Evolutionary conservation across 257 asterid genomes (phyloP).

Genomic region (Linderniella brevidens): DNA sequence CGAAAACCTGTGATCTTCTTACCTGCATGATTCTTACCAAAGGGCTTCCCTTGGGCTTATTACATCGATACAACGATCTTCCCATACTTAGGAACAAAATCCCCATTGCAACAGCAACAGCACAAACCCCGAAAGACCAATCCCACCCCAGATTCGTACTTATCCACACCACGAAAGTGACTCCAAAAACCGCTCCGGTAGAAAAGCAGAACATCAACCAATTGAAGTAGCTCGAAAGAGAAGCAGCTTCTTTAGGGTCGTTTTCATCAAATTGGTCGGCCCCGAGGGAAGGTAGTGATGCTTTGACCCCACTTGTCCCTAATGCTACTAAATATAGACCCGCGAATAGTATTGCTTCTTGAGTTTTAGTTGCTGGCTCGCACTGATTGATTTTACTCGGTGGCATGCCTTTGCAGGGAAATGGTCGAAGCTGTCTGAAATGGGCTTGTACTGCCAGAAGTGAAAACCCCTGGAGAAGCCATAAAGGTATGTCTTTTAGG

Average conservation of each 20-base stretch:
- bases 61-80: slow-evolving; percentile 26
- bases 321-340: slow-evolving; percentile 58
- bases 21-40: slow-evolving; percentile 40
- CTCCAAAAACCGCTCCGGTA: slow-evolving; percentile 43
- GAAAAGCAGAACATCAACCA: slow-evolving; percentile 44
- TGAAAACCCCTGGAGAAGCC: slow-evolving; percentile 34
- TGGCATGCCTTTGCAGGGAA: slow-evolving; percentile 39
- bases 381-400: slow-evolving; percentile 21
- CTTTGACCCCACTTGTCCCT: slow-evolving; percentile 50
- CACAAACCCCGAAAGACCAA: slow-evolving; percentile 55
- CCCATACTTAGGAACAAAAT: slow-evolving; percentile 38
- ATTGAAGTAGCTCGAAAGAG: slow-evolving; percentile 61
- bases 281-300: slow-evolving; percentile 55
- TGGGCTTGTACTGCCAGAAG: slow-evolving; percentile 68
- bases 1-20: not conserved
- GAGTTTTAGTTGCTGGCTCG: slow-evolving; percentile 22
- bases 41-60: slow-evolving; percentile 51
- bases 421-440: slow-evolving; percentile 34
- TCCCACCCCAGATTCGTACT: slow-evolving; percentile 58
- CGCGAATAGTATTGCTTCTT: slow-evolving; percentile 26
- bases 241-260: slow-evolving; percentile 34
- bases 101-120: slow-evolving; percentile 27
- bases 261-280: slow-evolving; percentile 63
- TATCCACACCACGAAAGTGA: slow-evolving; percentile 61
- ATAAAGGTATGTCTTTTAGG: not conserved